Conservation (phyloP, 2,329 filamentous ascomycete species). For the Aureobasidium sp. region DNA sequence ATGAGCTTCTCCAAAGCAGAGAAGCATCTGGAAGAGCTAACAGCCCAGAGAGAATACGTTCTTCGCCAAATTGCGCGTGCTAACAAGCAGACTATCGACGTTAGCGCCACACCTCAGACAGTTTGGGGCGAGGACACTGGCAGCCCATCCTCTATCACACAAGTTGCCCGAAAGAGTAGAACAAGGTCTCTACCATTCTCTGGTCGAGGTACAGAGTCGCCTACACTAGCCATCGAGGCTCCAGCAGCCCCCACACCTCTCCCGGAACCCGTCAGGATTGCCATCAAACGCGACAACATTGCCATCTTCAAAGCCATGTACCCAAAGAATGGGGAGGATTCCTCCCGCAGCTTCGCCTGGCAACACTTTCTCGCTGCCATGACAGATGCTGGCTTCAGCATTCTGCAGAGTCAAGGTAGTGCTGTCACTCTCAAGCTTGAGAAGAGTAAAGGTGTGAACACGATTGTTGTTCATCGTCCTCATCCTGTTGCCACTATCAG, state of each 20-base stretch:
- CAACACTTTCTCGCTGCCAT: constrained; percentile 16
- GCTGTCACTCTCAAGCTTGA: constrained; percentile 15
- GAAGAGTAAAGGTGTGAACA: neutral
- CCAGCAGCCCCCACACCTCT: neutral
- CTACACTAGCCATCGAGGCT: neutral
- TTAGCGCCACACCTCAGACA: too few species aligned
- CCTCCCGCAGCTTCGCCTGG: constrained; percentile 11
- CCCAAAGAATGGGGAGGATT: neutral
- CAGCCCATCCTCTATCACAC: neutral
- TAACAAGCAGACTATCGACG: neutral
- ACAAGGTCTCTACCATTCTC: neutral
- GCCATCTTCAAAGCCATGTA: neutral
- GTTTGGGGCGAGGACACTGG: neutral
- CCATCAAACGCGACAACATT: neutral
- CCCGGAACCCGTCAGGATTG: neutral
- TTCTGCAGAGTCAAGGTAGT: constrained; percentile 16
- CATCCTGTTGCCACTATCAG: constrained; percentile 18
- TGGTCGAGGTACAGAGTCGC: neutral
- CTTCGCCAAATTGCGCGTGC: neutral
- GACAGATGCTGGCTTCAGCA: constrained; percentile 17
- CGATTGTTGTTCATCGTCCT: constrained; percentile 23
- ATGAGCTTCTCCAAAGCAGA: neutral
- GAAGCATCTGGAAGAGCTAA: neutral
- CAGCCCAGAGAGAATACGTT: neutral
- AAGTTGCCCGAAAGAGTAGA: neutral